phyloP scores from a whole-genome alignment of 2,329 filamentous ascomycete species.

The Curvularia sp. region DNA sequence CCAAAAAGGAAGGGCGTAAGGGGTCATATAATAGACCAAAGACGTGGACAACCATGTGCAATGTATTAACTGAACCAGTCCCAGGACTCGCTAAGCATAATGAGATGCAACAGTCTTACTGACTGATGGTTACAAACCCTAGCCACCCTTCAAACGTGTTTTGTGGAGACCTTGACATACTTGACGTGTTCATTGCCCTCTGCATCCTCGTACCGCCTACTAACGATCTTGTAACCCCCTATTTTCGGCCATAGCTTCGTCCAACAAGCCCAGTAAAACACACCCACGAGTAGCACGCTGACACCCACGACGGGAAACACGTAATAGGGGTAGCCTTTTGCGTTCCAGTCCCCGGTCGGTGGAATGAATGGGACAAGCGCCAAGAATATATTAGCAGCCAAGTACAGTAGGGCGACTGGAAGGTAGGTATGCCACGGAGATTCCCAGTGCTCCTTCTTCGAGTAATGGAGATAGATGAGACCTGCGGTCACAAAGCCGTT shows the following conservation, averaged over 20 bases:
- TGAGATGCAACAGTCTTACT: too few species aligned
- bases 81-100: neutral
- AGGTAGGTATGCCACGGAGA: slow-evolving; percentile 51
- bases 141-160: slow-evolving; percentile 21
- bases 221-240: slow-evolving; percentile 44
- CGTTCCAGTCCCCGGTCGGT: slow-evolving; percentile 52
- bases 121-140: neutral
- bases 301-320: slow-evolving; percentile 56
- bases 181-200: slow-evolving; percentile 42
- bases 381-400: slow-evolving; percentile 53
- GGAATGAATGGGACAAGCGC: slow-evolving; percentile 54
- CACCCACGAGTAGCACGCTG: slow-evolving; percentile 49
- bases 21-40: neutral
- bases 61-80: neutral
- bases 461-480: slow-evolving; percentile 48
- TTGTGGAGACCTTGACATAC: slow-evolving; percentile 46
- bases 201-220: slow-evolving; percentile 38
- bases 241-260: slow-evolving; percentile 35
- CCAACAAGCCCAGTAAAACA: slow-evolving; percentile 46
- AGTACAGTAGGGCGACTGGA: slow-evolving; percentile 48
- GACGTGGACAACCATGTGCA: neutral
- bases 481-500: slow-evolving; percentile 48
- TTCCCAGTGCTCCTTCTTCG: slow-evolving; percentile 43
- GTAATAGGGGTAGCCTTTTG: slow-evolving; percentile 55
- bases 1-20: neutral